Conservation (phyloP, 164 flowering plant genomes). For the Vitis rotundifolia region DNA sequence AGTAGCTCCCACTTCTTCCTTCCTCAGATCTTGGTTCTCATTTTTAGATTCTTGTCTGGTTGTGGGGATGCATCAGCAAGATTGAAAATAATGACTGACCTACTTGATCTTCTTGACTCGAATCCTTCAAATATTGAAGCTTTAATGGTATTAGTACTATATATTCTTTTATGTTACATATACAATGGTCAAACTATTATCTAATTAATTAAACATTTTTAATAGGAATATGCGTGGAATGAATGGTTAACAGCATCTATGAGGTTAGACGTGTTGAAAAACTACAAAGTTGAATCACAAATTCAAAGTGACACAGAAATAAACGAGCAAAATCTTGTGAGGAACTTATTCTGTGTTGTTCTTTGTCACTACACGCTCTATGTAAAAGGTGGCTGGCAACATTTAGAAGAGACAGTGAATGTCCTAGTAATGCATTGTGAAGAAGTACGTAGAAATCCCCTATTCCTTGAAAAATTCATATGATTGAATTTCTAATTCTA, state of each 20-base stretch:
- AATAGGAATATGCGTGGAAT: slow-evolving; percentile 94
- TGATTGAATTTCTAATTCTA: background rate
- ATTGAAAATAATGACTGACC: slow-evolving; percentile 70
- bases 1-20: slow-evolving; percentile 72
- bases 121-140: slow-evolving; percentile 88
- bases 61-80: slow-evolving; percentile 57
- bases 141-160: slow-evolving; percentile 60
- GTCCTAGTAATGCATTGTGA: slow-evolving; percentile 61
- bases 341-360: slow-evolving; percentile 69
- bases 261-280: slow-evolving; percentile 65
- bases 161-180: background rate
- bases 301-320: slow-evolving; percentile 28
- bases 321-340: slow-evolving; percentile 58
- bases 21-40: slow-evolving; percentile 82
- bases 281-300: slow-evolving; percentile 40
- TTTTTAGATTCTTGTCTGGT: slow-evolving; percentile 75
- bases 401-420: slow-evolving; percentile 86
- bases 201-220: slow-evolving; percentile 18
- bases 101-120: slow-evolving; percentile 93
- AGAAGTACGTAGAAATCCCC: slow-evolving; percentile 47
- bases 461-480: background rate
- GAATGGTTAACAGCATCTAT: slow-evolving; percentile 70
- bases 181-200: slow-evolving; percentile 2
- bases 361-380: slow-evolving; percentile 70
- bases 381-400: slow-evolving; percentile 99